Percentiles rank a stretch among this genome's conserved stretches.
Evolutionary conservation across 2,329 filamentous ascomycete genomes (phyloP).

Genomic region (Fusarium sp.): DNA sequence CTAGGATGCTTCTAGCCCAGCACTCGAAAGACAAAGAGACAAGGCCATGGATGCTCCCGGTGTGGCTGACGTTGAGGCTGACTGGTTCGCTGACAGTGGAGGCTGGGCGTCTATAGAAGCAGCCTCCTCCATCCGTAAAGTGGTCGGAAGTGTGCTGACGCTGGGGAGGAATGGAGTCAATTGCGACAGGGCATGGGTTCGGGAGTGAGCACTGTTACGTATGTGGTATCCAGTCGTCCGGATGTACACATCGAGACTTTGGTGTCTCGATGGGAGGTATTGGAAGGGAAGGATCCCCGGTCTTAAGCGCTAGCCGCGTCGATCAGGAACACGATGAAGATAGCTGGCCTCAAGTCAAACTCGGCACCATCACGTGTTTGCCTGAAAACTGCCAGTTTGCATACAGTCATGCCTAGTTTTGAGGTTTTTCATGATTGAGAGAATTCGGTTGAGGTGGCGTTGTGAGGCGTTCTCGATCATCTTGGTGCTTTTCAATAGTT

Average conservation of each 20-base stretch:
- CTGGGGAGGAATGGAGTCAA: background rate
- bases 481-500: background rate
- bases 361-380: background rate
- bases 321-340: constrained; percentile 33
- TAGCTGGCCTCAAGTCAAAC: background rate
- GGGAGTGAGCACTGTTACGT: constrained; percentile 10
- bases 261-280: background rate
- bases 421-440: background rate
- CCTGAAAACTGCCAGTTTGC: background rate
- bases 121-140: background rate
- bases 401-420: background rate
- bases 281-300: constrained; percentile 10
- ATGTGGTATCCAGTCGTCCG: background rate
- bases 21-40: background rate
- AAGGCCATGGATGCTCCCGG: background rate
- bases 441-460: constrained; percentile 14
- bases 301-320: constrained; percentile 33
- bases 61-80: constrained; percentile 5
- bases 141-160: background rate
- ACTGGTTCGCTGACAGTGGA: background rate
- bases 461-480: constrained; percentile 16
- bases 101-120: background rate
- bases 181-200: background rate
- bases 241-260: background rate
- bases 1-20: background rate